Base-by-base conservation (phyloP, 768 basidiomycete genomes). In the Strobilomyces dryophilus region DNA sequence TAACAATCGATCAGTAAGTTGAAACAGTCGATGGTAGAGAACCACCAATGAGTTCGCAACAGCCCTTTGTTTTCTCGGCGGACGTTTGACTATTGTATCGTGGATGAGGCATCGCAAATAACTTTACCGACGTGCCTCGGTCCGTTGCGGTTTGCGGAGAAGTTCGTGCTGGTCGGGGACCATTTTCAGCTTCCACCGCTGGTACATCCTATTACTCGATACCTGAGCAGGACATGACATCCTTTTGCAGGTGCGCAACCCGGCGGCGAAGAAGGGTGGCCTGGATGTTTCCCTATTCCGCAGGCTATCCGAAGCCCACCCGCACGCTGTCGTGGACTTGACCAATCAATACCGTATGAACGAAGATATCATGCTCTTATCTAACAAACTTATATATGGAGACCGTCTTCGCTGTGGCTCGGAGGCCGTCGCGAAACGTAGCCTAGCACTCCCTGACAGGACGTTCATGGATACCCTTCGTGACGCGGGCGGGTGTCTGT, bases 91-190 rank as follows among this genome's bases (percentile, higher is more conserved):
- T 94, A 92, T 62, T 98, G 95, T 71, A 97, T 99, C 51, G 87
- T 99, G 17, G 97, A 98, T 56, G 97, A 99, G 67, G 97, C 97
- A 0, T 98, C 97, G 0, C 95, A 98, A 66, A 94, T 98, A 57
- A 98, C 97, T 0, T 71, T 98, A 2, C 97, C 97, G 0, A 95
- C 94, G 0, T 98, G 93, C 62, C 75, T 98, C 1, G 97, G 97
- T 6, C 97, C 97, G 0, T 73, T 98, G 4, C 84, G 94, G 1
- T 91, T 87, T 61, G 93, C 95, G 2, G 81, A 93, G 47, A 91
- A 79, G 39, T 99, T 98, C 59, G 82, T 98, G 5, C 84, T 98
- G 12, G 95, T 98, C 17, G 97, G 97, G 8, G 97, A 98, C 65
- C 97, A 99, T 71, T 92, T 88, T 73, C 97, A 99, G 63, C 82